Percentiles rank a stretch among this genome's conserved stretches.
phyloP scores from a whole-genome alignment of 2,329 filamentous ascomycete species.

The Colletotrichum graminicola region DNA sequence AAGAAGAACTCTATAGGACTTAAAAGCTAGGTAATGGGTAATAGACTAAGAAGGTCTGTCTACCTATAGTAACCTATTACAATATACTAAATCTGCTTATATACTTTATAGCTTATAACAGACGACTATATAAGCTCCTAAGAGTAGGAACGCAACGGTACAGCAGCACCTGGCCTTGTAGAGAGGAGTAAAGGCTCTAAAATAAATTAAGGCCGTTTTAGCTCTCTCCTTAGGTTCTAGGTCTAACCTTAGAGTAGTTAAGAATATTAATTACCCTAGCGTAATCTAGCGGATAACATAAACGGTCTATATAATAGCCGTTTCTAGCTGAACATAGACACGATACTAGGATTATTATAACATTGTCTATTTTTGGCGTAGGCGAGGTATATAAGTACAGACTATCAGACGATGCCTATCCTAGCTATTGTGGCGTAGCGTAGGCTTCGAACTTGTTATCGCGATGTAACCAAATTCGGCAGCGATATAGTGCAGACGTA shows the following conservation, averaged over 20 bases:
- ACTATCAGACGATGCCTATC: neutral
- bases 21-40: neutral
- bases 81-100: neutral
- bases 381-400: conserved; percentile 7
- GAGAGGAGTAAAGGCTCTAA: neutral
- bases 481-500: conserved; percentile 3
- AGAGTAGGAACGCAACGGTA: neutral
- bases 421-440: neutral
- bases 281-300: neutral
- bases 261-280: neutral
- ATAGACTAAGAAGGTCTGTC: neutral
- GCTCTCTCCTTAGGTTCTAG: neutral
- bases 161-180: neutral
- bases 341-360: conserved; percentile 5
- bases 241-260: neutral
- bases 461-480: neutral
- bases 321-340: conserved; percentile 1
- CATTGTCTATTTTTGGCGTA: neutral
- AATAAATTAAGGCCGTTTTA: conserved; percentile 4
- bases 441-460: conserved; percentile 7
- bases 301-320: neutral
- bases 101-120: neutral
- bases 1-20: neutral
- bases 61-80: neutral
- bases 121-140: neutral